phyloP scores from a whole-genome alignment of 352 stramenopile species.

The Vaucheria bursata region DNA sequence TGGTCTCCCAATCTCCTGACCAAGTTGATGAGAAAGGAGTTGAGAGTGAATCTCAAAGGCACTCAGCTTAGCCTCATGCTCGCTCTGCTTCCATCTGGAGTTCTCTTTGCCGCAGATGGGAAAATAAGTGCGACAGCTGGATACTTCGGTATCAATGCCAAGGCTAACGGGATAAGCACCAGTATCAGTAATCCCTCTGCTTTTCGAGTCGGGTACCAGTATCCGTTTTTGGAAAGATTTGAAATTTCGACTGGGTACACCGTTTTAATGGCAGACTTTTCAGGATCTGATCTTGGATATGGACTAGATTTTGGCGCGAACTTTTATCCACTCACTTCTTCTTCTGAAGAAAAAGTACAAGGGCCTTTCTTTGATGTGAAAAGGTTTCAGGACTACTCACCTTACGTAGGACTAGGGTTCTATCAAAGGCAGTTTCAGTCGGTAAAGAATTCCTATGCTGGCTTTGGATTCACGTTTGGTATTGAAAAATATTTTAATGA shows the following conservation, averaged over 20 bases:
- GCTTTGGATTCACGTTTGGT: neutral
- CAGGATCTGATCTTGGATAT: neutral
- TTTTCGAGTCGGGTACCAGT: neutral
- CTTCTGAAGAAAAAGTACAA: neutral
- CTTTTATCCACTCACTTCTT: neutral
- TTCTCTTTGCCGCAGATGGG: neutral
- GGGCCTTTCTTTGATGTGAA: neutral
- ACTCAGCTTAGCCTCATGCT: neutral
- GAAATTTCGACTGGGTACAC: neutral
- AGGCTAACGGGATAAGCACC: neutral
- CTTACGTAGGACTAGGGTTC: neutral
- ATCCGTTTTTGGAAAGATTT: neutral
- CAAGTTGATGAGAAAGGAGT: neutral
- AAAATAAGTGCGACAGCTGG: neutral
- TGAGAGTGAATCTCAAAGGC: neutral
- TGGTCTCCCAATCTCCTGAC: neutral
- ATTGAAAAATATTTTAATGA: neutral
- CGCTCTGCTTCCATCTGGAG: neutral
- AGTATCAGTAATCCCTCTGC: neutral
- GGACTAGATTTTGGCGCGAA: neutral
- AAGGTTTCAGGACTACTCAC: neutral
- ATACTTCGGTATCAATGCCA: neutral
- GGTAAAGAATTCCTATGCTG: neutral
- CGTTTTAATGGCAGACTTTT: conserved; percentile 1
- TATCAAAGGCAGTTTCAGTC: neutral